Percentiles rank a stretch among this genome's conserved stretches.
Conservation (phyloP, 2,329 filamentous ascomycete species). For the Stemphylium beticola region DNA sequence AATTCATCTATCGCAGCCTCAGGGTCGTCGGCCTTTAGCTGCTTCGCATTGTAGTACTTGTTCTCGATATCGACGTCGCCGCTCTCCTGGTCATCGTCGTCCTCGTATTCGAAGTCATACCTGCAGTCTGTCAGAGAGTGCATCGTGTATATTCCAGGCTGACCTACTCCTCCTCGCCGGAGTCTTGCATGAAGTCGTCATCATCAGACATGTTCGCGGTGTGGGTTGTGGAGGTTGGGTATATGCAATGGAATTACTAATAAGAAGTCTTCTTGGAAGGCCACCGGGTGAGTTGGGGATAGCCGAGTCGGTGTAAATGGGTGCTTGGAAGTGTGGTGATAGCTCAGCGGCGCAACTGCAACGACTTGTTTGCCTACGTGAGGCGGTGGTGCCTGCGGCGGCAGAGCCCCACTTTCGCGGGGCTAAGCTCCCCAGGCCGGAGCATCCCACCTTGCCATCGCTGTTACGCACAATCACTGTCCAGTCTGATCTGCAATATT, state of each 20-base stretch:
- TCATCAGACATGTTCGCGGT: conserved; percentile 73
- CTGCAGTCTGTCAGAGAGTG: conserved; percentile 52
- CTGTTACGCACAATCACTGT: too few species aligned
- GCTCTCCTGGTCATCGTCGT: conserved; percentile 84
- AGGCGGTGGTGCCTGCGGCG: conserved; percentile 28
- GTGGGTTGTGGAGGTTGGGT: conserved; percentile 2
- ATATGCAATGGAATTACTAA: background rate
- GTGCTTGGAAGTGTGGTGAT: background rate
- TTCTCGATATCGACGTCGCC: conserved; percentile 97
- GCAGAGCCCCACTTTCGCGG: conserved; percentile 18
- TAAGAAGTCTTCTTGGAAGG: background rate
- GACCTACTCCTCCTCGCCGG: conserved; percentile 80
- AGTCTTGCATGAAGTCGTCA: conserved; percentile 94
- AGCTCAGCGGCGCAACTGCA: conserved; percentile 10
- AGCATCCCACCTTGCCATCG: too few species aligned
- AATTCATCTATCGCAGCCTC: conserved; percentile 92
- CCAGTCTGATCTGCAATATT: too few species aligned
- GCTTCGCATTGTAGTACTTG: conserved; percentile 99
- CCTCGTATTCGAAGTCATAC: conserved; percentile 98
- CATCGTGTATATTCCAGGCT: background rate
- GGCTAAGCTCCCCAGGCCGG: conserved; percentile 10
- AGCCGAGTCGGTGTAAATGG: background rate
- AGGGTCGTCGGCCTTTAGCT: conserved; percentile 86
- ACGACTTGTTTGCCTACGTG: conserved; percentile 20
- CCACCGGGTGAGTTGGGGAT: background rate